These are phyloP conservation scores for Colletotrichum paranaense DNA, from an alignment of 2,329 filamentous ascomycete genomes.

Conservation along the genomic window DNA sequence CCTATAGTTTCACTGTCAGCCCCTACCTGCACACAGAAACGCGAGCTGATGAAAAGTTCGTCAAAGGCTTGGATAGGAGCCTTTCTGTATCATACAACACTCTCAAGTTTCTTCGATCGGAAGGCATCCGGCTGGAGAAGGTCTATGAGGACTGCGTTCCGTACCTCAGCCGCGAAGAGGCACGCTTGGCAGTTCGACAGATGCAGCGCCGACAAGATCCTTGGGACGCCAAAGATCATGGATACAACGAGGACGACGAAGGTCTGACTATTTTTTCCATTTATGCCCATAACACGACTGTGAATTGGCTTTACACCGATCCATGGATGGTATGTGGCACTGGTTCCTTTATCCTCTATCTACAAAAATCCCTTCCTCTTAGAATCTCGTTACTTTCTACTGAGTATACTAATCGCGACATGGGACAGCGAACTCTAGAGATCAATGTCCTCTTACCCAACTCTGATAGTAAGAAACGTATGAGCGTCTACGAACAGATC, in stretches of 20 bases:
- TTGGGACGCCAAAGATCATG: background rate
- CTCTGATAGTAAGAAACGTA: slow-evolving; percentile 7
- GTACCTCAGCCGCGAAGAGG: slow-evolving; percentile 43
- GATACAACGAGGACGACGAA: slow-evolving; percentile 9
- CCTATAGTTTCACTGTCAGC: slow-evolving; percentile 47
- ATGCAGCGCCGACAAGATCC: background rate
- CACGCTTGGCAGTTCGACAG: background rate
- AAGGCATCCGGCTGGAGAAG: slow-evolving; percentile 41
- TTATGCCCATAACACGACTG: background rate
- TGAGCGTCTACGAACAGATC: slow-evolving; percentile 8
- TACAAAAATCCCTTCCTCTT: background rate
- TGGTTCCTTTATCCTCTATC: no score
- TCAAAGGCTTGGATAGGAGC: slow-evolving; percentile 40
- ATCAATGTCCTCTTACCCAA: slow-evolving; percentile 6
- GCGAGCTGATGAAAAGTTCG: slow-evolving; percentile 31
- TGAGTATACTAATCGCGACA: background rate
- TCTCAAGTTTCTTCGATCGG: slow-evolving; percentile 43
- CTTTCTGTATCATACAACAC: slow-evolving; percentile 43
- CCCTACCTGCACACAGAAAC: slow-evolving; percentile 40
- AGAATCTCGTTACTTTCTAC: background rate
- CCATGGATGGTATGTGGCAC: background rate
- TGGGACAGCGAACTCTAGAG: background rate
- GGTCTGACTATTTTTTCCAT: background rate
- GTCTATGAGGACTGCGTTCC: slow-evolving; percentile 42
- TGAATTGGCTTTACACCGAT: background rate